Evolutionary conservation across 2,329 filamentous ascomycete genomes (phyloP), one percentile per base, ranked within the genome.

Genomic region (Chaetomiaceae sp.): DNA sequence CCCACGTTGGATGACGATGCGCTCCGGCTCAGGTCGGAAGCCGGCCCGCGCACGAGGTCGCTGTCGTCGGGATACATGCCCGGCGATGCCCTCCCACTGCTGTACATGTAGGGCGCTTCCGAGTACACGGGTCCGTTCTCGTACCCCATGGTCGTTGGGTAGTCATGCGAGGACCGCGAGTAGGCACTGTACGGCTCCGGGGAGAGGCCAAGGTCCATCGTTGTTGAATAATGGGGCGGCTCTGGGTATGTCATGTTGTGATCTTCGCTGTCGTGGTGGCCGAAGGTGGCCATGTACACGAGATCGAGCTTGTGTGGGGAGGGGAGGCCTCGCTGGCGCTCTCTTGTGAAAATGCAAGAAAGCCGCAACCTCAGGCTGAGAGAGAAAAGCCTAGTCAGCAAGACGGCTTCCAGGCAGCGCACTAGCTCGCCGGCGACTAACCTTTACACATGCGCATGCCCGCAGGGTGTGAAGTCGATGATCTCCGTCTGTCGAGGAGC

Each of bases 1-100:
- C 83, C 83, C 57, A 84, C 79, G 50, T 81, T 82, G 8, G 85
- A 88, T 1, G 84, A 87, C 6, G 84, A 75, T 4, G 81, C 82
- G 54, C 81, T 86, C 22, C 76, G 77, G 56, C 78, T 89, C 57
- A 79, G 76, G 65, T 77, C 82, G 47, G 78, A 85, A 27, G 77
- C 80, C 15, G 77, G 75, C 22, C 78, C 64, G 54, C 71, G 70
- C 65, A 9, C 40, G 3, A 77, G 66, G 19, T 81, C 78, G 56
- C 68, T 65, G 48, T 82, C 79, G 38, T 82, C 80, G 19, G 69
- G 63, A 60, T 76, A 80, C 58, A 75, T 69, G 54, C 70, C 68
- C 12, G 62, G 63, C 8, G 78, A 78, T 9, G 78, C 81, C 53
- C 73, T 68, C 58, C 71, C 72, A 61, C 68, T 54, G 53, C 71